Evolutionary conservation across 208 protist species (phyloP), one percentile per base, ranked within the genome.

Genomic region (Trypanosoma melophagium): DNA sequence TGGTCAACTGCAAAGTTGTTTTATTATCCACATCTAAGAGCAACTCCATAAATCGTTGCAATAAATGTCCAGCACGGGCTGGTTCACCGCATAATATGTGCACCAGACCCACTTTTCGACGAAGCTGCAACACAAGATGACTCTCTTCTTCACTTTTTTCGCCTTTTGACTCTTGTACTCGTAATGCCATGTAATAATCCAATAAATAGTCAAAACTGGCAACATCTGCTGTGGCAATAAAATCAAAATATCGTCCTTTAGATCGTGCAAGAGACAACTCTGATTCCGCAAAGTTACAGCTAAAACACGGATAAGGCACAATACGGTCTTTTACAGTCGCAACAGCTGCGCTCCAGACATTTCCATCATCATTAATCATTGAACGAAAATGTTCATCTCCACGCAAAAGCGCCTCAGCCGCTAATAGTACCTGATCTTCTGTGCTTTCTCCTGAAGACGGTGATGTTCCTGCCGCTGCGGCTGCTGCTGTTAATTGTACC

Each of bases 181-280:
- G 58, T 35, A 60, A 14, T 52, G 55, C 50, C 54, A 42, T 60
- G 55, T 94, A 94, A 69, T 89, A 89, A 24, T 86, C 74, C 7
- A 88, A 31, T 25, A 94, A 60, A 51, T 84, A 85, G 50, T 92
- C 84, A 65, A 85, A 92, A 40, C 86, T 79, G n/a, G 77, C 70
- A 49, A 82, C 61, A 73, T 94, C 86, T 0, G 86, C 79, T 0
- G 89, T 84, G 31, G 79, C 77, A 58, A 94, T 80, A 42, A 92
- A 75, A 60, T 90, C 83, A 75, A 89, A 92, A 66, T 94, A 94
- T 17, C 55, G 71, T 31, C 53, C 54, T 21, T 49, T 52, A 31
- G 56, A 58, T 19, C 56, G 35, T 19, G 66, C 60, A 53, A 83
- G 55, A 24, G 63, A 71, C 13, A 45, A 62, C 73, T 92, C 86